Conservation (phyloP, 2,329 filamentous ascomycete species). For the Monosporascus sp. region DNA sequence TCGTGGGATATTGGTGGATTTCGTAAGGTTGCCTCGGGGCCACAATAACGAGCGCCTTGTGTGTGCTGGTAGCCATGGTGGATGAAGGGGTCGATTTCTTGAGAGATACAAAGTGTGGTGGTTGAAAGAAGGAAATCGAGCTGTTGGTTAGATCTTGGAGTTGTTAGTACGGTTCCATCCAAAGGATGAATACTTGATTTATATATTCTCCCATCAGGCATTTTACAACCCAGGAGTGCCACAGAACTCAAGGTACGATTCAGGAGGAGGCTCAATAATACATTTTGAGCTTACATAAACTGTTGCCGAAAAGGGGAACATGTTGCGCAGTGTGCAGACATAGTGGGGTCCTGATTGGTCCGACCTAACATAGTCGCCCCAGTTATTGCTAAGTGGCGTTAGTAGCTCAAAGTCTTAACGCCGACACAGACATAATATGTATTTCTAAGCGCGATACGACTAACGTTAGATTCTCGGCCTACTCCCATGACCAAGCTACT, state of each 20-base stretch:
- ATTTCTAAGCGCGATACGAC: too few relatives aligned
- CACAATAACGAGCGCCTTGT: slow-evolving; percentile 22
- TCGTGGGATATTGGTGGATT: slow-evolving; percentile 17
- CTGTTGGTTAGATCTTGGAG: neutral
- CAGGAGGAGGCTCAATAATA: neutral
- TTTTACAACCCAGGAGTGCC: neutral
- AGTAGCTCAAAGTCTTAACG: too few relatives aligned
- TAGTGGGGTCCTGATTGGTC: neutral
- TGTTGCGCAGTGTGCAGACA: neutral
- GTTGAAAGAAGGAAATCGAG: neutral
- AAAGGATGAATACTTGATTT: neutral
- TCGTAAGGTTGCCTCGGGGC: slow-evolving; percentile 21
- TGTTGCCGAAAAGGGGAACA: neutral
- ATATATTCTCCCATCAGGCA: neutral
- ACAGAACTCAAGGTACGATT: neutral
- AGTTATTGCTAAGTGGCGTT: too few relatives aligned
- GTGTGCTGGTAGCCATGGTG: slow-evolving; percentile 15
- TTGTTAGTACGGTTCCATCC: too few relatives aligned
- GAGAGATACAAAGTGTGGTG: too few relatives aligned
- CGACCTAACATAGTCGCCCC: too few relatives aligned
- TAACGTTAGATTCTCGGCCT: too few relatives aligned
- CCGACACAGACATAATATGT: too few relatives aligned
- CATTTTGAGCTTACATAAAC: neutral
- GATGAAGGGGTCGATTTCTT: neutral
- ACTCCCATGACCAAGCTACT: too few relatives aligned